Conservation (phyloP, 1,284 basidiomycete species). For the Austroboletus novae-zelandiae region DNA sequence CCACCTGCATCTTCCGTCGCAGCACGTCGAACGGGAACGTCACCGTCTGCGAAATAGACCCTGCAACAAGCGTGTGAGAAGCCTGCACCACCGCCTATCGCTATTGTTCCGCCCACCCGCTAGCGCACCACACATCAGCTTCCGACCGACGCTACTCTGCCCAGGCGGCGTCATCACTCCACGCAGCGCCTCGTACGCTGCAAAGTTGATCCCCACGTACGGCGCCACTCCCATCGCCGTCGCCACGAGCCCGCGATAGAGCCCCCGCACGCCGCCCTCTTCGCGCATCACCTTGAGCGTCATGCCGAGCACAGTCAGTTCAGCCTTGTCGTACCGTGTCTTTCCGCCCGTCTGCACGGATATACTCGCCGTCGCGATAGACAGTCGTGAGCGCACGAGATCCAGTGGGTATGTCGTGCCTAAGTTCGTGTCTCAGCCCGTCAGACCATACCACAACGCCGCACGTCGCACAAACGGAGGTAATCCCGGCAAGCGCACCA, state of each 20-base stretch:
- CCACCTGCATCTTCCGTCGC: constrained; percentile 93
- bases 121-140: constrained; percentile 73
- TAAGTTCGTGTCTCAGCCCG: constrained; percentile 31
- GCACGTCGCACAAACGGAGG: constrained; percentile 69
- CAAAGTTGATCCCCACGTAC: constrained; percentile 87
- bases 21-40: constrained; percentile 97
- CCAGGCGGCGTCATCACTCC: constrained; percentile 76
- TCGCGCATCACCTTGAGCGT: constrained; percentile 85
- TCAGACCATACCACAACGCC: background rate
- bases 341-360: constrained; percentile 30
- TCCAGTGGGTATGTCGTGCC: constrained; percentile 93
- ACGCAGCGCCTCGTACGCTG: constrained; percentile 73
- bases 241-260: constrained; percentile 87
- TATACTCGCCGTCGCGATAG: constrained; percentile 85
- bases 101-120: constrained; percentile 48
- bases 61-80: constrained; percentile 31
- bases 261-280: constrained; percentile 83
- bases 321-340: constrained; percentile 44
- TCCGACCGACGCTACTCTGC: constrained; percentile 59
- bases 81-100: no score
- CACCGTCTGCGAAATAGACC: constrained; percentile 86
- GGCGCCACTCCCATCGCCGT: constrained; percentile 93
- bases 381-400: constrained; percentile 88
- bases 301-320: constrained; percentile 86
- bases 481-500: constrained; percentile 89